Base-by-base conservation (phyloP, 345 rosid species). In the Noccaea bulbosa region DNA sequence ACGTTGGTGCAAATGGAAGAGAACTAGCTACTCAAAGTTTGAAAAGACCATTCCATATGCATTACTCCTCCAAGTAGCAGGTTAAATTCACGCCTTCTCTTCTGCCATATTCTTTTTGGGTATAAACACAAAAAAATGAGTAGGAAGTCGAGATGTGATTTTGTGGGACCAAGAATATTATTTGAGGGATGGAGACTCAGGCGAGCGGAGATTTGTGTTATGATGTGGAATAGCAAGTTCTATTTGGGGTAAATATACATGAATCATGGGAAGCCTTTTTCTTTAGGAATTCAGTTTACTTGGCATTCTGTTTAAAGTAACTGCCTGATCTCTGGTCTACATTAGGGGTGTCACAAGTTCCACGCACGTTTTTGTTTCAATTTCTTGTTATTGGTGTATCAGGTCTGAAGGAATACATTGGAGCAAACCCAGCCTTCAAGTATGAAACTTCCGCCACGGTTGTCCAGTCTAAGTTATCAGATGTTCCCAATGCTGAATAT, bases 351-450 rank as follows among this genome's bases (percentile, higher is more conserved):
- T 60, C 73, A 43, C 17, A 37, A 44, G 53, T 50, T 67, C 63
- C 62, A 39, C 7, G 11, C 34, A 11, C 22, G 14, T 57, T 66
- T 55, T n/a, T 50, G 45, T 65, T 70, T 61, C 47, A 58, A 3
- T 58, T 53, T 59, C 54, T 53, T 69, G 70, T 53, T 65, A 40
- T 39, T 63, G 61, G 49, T 56, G 68, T 62, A 73, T 78, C 87
- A 91, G 99, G 97, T 81, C 80, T 94, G 74, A 91, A 91, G 75
- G 97, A 94, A 79, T 94, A 86, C 76, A 78, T 94, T 46, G 92
- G 88, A 78, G 99, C 99, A 73, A 94, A 87, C 77, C 99, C 98
- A 58, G 85, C 82, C 22, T 79, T 89, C 64, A 86, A 80, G 76
- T 65, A 71, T 74, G 88, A 87, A 74, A 55, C 80, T 74, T 66